Conservation (phyloP, 1,284 basidiomycete species). For the Neotropicomus parvogracilis region DNA sequence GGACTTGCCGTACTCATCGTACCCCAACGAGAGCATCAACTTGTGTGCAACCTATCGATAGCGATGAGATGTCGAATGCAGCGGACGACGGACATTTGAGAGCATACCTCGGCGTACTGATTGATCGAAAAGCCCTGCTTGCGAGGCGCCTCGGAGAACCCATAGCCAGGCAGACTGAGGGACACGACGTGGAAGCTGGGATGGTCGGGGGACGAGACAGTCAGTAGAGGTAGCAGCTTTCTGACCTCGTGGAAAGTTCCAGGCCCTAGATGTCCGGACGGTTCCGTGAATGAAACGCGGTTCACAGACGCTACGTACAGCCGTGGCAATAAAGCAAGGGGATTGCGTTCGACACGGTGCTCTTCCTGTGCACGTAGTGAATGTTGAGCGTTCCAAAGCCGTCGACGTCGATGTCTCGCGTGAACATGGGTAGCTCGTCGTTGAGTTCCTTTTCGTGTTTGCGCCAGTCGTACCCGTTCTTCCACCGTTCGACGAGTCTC, state of each 20-base stretch:
- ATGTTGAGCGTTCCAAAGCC: conserved; percentile 38
- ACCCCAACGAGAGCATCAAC: conserved; percentile 51
- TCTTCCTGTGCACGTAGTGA: conserved; percentile 45
- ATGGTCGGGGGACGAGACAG: conserved; percentile 37
- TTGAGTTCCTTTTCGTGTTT: conserved; percentile 40
- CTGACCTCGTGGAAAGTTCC: conserved; percentile 54
- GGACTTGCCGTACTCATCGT: conserved; percentile 47
- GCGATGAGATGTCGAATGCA: not conserved
- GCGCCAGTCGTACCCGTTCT: conserved; percentile 42
- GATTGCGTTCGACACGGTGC: conserved; percentile 36
- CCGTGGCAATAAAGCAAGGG: conserved; percentile 48
- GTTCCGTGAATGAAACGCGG: not conserved
- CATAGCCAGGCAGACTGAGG: conserved; percentile 51
- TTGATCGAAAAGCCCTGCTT: conserved; percentile 35
- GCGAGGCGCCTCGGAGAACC: conserved; percentile 47
- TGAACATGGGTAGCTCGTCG: conserved; percentile 42
- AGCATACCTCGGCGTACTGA: conserved; percentile 41
- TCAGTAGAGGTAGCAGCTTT: conserved; percentile 52
- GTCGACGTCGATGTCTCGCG: conserved; percentile 38
- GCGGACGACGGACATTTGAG: not conserved
- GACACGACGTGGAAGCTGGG: conserved; percentile 61
- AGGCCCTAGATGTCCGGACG: conserved; percentile 43
- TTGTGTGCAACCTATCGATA: conserved; percentile 38
- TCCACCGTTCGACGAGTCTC: conserved; percentile 40
- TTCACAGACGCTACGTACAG: conserved; percentile 32